Evolutionary conservation across 805 yeast species (phyloP).

Genomic region (Wickerhamiella spandovensis): DNA sequence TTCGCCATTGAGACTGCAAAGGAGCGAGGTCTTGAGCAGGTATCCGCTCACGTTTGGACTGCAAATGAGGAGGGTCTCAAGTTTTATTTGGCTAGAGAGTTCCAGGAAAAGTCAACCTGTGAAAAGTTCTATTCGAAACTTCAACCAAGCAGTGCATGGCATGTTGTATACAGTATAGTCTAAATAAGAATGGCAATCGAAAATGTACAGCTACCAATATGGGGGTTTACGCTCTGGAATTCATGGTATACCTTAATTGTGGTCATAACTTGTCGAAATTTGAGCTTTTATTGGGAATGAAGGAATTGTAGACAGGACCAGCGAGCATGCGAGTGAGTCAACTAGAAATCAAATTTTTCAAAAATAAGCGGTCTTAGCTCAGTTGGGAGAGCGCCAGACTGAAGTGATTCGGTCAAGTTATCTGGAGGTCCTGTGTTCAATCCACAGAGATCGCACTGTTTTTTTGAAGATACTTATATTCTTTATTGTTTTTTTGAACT

Average conservation of each 20-base stretch:
- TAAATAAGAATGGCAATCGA: no score
- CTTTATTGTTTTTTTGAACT: not conserved
- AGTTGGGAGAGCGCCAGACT: conserved; percentile 40
- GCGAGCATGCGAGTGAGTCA: not conserved
- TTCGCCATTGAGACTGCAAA: not conserved
- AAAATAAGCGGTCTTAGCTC: conserved; percentile 31
- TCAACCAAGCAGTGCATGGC: conserved; percentile 2
- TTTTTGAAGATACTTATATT: conserved; percentile 4
- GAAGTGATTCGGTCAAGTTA: conserved; percentile 26
- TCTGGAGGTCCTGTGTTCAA: conserved; percentile 86
- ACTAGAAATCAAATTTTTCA: not conserved
- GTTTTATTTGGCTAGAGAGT: conserved; percentile 3
- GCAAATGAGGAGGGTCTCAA: not conserved
- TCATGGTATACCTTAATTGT: no score
- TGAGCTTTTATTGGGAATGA: no score
- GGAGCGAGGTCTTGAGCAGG: not conserved
- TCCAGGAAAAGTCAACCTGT: not conserved
- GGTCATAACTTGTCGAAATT: no score
- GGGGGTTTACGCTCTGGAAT: no score
- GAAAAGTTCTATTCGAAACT: not conserved
- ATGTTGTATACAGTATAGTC: not conserved
- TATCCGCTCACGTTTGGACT: conserved; percentile 4
- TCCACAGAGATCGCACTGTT: conserved; percentile 43
- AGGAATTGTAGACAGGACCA: no score
- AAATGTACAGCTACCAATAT: no score